phyloP scores from a whole-genome alignment of 2,329 filamentous ascomycete species.

The Sporothrix brasiliensis region DNA sequence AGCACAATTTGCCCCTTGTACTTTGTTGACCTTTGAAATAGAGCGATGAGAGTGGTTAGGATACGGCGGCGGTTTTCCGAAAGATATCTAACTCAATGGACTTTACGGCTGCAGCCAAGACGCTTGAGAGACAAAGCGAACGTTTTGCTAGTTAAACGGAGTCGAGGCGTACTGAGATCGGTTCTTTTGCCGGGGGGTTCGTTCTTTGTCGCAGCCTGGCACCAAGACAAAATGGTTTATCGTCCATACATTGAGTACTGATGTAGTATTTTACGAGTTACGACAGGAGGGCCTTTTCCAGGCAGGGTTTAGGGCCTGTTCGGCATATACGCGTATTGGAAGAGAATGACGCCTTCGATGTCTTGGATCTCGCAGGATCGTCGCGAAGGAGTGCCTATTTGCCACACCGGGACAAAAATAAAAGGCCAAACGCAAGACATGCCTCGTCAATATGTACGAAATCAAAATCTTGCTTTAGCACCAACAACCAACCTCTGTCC shows the following conservation, averaged over 20 bases:
- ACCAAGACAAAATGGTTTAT: constrained; percentile 11
- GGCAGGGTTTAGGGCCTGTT: neutral
- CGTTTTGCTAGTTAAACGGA: neutral
- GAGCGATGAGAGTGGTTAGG: neutral
- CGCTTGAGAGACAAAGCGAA: constrained; percentile 2
- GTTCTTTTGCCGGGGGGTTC: neutral
- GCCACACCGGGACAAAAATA: neutral
- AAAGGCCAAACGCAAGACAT: neutral
- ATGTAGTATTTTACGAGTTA: neutral
- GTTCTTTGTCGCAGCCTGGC: constrained; percentile 1
- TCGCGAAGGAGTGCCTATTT: neutral
- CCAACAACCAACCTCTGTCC: neutral
- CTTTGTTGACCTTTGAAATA: neutral
- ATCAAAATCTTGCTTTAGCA: neutral
- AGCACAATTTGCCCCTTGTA: no score
- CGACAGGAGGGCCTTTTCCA: neutral
- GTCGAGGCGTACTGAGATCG: neutral
- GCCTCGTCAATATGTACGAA: neutral
- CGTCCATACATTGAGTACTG: neutral
- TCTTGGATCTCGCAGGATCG: neutral
- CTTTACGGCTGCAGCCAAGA: neutral
- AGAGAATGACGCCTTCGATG: neutral
- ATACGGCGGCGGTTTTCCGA: neutral
- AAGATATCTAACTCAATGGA: no score
- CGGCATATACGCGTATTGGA: constrained; percentile 10